Evolutionary conservation across 2,329 filamentous ascomycete species (phyloP).

Genomic region (Metarhizium anisopliae): DNA sequence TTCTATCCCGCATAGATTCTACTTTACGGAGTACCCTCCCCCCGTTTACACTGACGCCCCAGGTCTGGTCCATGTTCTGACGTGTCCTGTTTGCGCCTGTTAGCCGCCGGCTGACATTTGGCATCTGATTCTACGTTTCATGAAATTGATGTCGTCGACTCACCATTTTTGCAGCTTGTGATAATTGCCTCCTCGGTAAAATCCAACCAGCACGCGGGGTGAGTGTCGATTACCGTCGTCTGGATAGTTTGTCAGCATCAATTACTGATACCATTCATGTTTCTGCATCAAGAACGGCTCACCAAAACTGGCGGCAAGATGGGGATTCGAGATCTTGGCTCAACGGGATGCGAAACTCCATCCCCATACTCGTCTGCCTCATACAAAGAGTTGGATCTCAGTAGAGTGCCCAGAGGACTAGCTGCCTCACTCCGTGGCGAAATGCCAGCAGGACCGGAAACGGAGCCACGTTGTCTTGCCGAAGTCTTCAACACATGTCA

Average conservation of each 20-base stretch:
- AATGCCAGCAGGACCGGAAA: conserved; percentile 39
- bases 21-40: background rate
- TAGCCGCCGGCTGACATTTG: conserved; percentile 7
- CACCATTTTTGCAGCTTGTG: conserved; percentile 85
- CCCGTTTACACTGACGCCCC: conserved; percentile 4
- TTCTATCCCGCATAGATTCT: background rate
- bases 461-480: conserved; percentile 37
- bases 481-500: conserved; percentile 9
- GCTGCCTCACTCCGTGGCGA: conserved; percentile 53
- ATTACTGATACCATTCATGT: background rate
- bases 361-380: conserved; percentile 48
- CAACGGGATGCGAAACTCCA: conserved; percentile 67
- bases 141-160: conserved; percentile 22
- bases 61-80: conserved; percentile 66
- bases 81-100: conserved; percentile 47
- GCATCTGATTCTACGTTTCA: background rate
- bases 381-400: conserved; percentile 63
- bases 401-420: conserved; percentile 45
- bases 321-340: conserved; percentile 74
- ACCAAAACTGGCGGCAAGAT: conserved; percentile 87
- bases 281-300: conserved; percentile 20
- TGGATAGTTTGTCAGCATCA: conserved; percentile 22
- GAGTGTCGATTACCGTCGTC: conserved; percentile 75
- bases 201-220: conserved; percentile 83
- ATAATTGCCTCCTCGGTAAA: conserved; percentile 92